phyloP scores from a whole-genome alignment of 2,329 filamentous ascomycete species.

The Plenodomus tracheiphilus region DNA sequence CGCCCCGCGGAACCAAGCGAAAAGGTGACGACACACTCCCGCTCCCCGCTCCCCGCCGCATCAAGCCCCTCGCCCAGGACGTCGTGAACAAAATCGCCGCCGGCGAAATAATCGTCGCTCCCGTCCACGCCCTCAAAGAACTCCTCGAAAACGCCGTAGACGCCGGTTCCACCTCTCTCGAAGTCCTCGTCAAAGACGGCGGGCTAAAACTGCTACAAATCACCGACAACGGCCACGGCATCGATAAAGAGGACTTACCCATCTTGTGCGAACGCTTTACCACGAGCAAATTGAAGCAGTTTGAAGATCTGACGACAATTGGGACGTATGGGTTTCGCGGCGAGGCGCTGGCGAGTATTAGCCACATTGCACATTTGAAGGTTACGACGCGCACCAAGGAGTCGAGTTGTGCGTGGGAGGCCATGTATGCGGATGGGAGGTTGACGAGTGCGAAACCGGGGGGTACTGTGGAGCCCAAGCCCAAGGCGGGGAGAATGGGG shows the following conservation, averaged over 20 bases:
- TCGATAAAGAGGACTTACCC: slow-evolving; percentile 86
- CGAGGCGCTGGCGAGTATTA: slow-evolving; percentile 95
- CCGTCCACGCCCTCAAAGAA: slow-evolving; percentile 94
- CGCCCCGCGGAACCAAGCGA: slow-evolving; percentile 42
- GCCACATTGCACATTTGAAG: slow-evolving; percentile 93
- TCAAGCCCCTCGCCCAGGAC: slow-evolving; percentile 82
- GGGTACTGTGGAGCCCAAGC: slow-evolving; percentile 81
- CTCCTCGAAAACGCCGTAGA: slow-evolving; percentile 97
- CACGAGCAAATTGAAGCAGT: slow-evolving; percentile 90
- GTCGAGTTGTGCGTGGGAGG: slow-evolving; percentile 87
- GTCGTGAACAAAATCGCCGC: slow-evolving; percentile 99
- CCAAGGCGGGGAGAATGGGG: slow-evolving; percentile 82
- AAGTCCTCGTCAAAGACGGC: slow-evolving; percentile 91
- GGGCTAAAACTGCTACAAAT: slow-evolving; percentile 95
- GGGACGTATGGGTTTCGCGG: slow-evolving; percentile 97
- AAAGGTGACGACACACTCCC: slow-evolving; percentile 40
- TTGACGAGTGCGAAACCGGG: slow-evolving; percentile 84
- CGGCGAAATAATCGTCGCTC: slow-evolving; percentile 96
- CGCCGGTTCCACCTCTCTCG: slow-evolving; percentile 88
- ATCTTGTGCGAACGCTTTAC: slow-evolving; percentile 96
- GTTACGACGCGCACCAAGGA: slow-evolving; percentile 93
- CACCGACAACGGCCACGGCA: slow-evolving; percentile 95
- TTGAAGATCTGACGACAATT: slow-evolving; percentile 89
- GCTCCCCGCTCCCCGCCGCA: slow-evolving; percentile 48
- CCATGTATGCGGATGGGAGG: slow-evolving; percentile 82